These are phyloP conservation scores for Penicillium sp. DNA, from an alignment of 2,329 filamentous ascomycete species.

Conservation along the genomic window DNA sequence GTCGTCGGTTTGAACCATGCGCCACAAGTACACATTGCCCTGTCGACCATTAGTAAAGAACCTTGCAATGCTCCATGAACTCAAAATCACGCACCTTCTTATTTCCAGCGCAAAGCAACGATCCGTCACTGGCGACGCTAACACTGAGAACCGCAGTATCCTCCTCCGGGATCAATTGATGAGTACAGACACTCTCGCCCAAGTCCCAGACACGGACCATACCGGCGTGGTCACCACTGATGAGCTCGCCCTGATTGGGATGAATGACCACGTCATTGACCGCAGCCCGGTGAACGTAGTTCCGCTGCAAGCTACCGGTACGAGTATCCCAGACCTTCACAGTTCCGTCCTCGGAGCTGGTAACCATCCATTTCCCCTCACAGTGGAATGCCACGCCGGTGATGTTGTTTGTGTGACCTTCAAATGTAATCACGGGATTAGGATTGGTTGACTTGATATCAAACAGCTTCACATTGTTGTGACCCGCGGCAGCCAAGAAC, in stretches of 20 bases:
- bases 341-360: slow-evolving; percentile 88
- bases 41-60: slow-evolving; percentile 32
- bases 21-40: slow-evolving; percentile 97
- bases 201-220: slow-evolving; percentile 94
- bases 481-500: slow-evolving; percentile 72
- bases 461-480: slow-evolving; percentile 90
- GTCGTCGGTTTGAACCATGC: slow-evolving; percentile 73
- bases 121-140: slow-evolving; percentile 89
- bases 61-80: background rate
- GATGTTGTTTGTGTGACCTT: slow-evolving; percentile 90
- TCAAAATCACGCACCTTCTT: slow-evolving; percentile 54
- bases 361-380: slow-evolving; percentile 99
- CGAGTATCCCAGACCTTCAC: slow-evolving; percentile 97
- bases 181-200: slow-evolving; percentile 91
- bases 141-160: slow-evolving; percentile 90
- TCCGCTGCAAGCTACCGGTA: slow-evolving; percentile 75
- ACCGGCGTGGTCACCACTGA: slow-evolving; percentile 86
- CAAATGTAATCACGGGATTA: slow-evolving; percentile 82
- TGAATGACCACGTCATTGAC: slow-evolving; percentile 99
- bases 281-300: slow-evolving; percentile 78
- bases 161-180: slow-evolving; percentile 91
- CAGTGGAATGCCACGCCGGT: slow-evolving; percentile 97
- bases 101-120: slow-evolving; percentile 84
- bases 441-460: slow-evolving; percentile 98
- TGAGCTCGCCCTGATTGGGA: slow-evolving; percentile 95